Evolutionary conservation across 805 yeast genomes (phyloP), one percentile per base, ranked within the genome.

Genomic region (Zygotorulaspora chibaensis): DNA sequence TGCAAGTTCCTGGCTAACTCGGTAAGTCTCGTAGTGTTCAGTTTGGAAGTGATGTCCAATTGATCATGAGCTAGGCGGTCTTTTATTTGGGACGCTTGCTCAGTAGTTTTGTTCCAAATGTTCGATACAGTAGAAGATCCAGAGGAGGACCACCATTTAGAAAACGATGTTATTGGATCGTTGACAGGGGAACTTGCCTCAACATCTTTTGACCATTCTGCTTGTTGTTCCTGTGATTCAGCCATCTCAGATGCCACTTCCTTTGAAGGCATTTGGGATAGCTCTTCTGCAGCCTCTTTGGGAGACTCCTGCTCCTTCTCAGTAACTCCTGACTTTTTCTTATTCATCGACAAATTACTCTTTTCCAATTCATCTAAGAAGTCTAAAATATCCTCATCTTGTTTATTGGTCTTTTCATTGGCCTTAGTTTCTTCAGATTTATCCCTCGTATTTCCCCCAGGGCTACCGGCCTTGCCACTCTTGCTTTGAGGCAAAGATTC

Each of bases 91-190:
- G 69, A 63, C 1, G 75, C 74, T 41, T 70, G 71, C 37, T 66
- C 67, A 4, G 83, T 67, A 17, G 88, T 82, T 40, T 61, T 64
- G 9, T 80, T 85, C 88, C 89, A 84, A 11, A 85, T 53, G 6
- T 81, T 80, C 4, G 77, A 73, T 2, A 83, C 87, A 23, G 79
- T 79, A 2, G 75, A 70, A 2, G 88, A 79, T 0, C 90, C 90
- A 36, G 80, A 80, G 1, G 72, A 72, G 2, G 79, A 76, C 88
- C 89, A 84, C 93, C 95, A 85, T 31, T 73, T 78, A 3, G 88
- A 73, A 40, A 84, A 66, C 1, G 87, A 75, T 0, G 81, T 72
- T 30, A 84, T 74, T 12, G 90, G 88, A 56, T 83, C 88, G 48
- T 72, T 64, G 7, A 65, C 55, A 23, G 65, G 66, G 40, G 58